A percentile compares a stretch with the other conserved stretches of the same genome.
phyloP scores from a whole-genome alignment of 169 alveolate genomes.

The Perkinsus marinus region DNA sequence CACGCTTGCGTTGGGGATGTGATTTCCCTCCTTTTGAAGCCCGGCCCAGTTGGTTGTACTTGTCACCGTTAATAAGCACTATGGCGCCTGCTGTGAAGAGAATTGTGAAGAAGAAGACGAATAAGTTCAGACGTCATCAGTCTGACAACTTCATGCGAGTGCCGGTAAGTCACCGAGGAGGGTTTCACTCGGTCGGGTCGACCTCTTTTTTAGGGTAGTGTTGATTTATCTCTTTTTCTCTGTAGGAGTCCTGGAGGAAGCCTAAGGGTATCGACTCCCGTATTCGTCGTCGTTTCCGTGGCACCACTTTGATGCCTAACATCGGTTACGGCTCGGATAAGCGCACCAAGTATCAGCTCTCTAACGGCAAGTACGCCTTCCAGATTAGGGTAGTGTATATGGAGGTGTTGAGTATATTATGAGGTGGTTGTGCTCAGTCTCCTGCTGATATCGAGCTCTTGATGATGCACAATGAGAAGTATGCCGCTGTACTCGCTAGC shows the following conservation, averaged over 20 bases:
- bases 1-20: background rate
- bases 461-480: constrained; percentile 85
- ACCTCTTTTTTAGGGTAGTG: background rate
- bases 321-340: constrained; percentile 91
- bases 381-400: constrained; percentile 42
- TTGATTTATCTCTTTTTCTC: background rate
- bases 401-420: background rate
- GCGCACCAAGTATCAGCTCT: constrained; percentile 77
- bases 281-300: constrained; percentile 87
- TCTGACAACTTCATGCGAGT: constrained; percentile 84
- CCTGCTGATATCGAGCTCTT: constrained; percentile 79
- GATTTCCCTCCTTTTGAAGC: background rate
- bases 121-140: constrained; percentile 82
- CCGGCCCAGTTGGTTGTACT: background rate
- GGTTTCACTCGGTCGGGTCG: background rate
- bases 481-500: constrained; percentile 83
- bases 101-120: constrained; percentile 82
- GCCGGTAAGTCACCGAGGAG: constrained; percentile 34
- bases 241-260: constrained; percentile 82
- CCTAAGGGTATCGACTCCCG: constrained; percentile 94
- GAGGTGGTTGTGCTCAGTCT: background rate
- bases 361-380: constrained; percentile 81
- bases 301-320: constrained; percentile 82
- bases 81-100: constrained; percentile 41
- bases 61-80: background rate